Evolutionary conservation across 2,329 filamentous ascomycete genomes (phyloP).

Genomic region (Conoideocrella luteorostrata): DNA sequence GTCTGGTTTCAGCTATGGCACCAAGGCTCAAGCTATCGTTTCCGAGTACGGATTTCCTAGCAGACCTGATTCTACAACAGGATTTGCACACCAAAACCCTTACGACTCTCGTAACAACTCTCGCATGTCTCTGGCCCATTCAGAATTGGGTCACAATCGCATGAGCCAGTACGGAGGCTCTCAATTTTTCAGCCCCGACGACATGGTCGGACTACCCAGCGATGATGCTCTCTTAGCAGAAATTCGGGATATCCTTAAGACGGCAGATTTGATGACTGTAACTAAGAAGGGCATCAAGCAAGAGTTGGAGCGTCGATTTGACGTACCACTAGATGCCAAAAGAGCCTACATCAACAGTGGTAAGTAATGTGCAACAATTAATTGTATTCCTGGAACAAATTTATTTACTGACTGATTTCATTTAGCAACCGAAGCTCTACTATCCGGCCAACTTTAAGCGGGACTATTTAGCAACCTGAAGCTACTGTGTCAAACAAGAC

Average conservation of each 20-base stretch:
- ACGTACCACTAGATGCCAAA: slow-evolving; percentile 77
- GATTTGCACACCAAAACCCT: slow-evolving; percentile 46
- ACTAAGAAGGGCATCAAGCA: slow-evolving; percentile 98
- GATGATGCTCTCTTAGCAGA: slow-evolving; percentile 89
- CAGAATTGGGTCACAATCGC: slow-evolving; percentile 55
- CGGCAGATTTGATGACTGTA: slow-evolving; percentile 91
- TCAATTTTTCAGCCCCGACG: slow-evolving; percentile 55
- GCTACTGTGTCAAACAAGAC: background rate
- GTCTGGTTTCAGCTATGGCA: slow-evolving; percentile 91
- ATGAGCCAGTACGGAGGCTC: slow-evolving; percentile 56
- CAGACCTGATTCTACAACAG: slow-evolving; percentile 50
- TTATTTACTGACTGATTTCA: background rate
- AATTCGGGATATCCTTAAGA: slow-evolving; percentile 87
- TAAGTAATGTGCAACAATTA: slow-evolving; percentile 40
- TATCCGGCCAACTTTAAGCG: slow-evolving; percentile 68
- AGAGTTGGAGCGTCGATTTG: slow-evolving; percentile 87
- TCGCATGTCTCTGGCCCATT: slow-evolving; percentile 74
- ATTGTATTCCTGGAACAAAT: slow-evolving; percentile 12
- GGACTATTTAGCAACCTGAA: background rate
- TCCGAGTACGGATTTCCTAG: slow-evolving; percentile 66
- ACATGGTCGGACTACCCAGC: slow-evolving; percentile 69
- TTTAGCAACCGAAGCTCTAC: slow-evolving; percentile 67
- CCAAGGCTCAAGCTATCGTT: slow-evolving; percentile 61
- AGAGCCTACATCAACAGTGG: slow-evolving; percentile 90
- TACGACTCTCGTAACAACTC: slow-evolving; percentile 45